phyloP scores from a whole-genome alignment of 768 basidiomycete genomes.

The Baorangia bicolor region DNA sequence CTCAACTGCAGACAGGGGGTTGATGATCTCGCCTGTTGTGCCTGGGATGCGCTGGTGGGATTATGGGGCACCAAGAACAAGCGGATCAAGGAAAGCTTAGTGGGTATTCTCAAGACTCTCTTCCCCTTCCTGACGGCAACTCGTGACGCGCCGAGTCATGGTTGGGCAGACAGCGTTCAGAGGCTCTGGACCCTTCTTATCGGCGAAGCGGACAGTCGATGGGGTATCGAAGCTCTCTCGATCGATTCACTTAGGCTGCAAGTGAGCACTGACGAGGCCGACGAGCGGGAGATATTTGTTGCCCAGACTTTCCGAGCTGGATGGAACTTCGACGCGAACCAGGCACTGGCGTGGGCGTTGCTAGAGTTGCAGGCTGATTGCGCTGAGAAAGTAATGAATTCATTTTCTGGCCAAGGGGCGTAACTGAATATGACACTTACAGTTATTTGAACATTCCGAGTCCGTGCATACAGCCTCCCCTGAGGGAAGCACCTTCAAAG shows the following conservation, averaged over 20 bases:
- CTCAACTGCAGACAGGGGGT: slow-evolving; percentile 68
- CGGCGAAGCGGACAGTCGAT: slow-evolving; percentile 60
- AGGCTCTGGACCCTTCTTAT: slow-evolving; percentile 57
- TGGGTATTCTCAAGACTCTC: slow-evolving; percentile 68
- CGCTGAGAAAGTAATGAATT: slow-evolving; percentile 53
- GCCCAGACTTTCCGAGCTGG: slow-evolving; percentile 71
- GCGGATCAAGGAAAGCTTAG: slow-evolving; percentile 72
- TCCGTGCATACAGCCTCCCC: slow-evolving; percentile 42
- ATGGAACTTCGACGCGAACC: slow-evolving; percentile 62
- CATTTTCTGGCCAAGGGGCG: not conserved
- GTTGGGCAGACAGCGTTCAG: slow-evolving; percentile 47
- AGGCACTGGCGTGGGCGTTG: slow-evolving; percentile 77
- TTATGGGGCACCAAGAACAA: slow-evolving; percentile 83
- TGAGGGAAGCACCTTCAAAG: slow-evolving; percentile 28
- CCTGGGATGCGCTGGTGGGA: slow-evolving; percentile 63
- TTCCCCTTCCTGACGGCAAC: slow-evolving; percentile 65
- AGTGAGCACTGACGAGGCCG: slow-evolving; percentile 17
- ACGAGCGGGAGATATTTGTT: slow-evolving; percentile 47
- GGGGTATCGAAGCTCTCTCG: slow-evolving; percentile 64
- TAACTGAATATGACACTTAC: slow-evolving; percentile 1
- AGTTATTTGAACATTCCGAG: slow-evolving; percentile 70
- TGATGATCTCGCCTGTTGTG: slow-evolving; percentile 53
- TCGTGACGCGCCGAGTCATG: slow-evolving; percentile 31
- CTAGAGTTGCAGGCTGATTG: slow-evolving; percentile 82
- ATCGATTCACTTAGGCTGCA: slow-evolving; percentile 66